Conservation (phyloP, 1,139 yeast species). For the Citeromyces hawaiiensis region DNA sequence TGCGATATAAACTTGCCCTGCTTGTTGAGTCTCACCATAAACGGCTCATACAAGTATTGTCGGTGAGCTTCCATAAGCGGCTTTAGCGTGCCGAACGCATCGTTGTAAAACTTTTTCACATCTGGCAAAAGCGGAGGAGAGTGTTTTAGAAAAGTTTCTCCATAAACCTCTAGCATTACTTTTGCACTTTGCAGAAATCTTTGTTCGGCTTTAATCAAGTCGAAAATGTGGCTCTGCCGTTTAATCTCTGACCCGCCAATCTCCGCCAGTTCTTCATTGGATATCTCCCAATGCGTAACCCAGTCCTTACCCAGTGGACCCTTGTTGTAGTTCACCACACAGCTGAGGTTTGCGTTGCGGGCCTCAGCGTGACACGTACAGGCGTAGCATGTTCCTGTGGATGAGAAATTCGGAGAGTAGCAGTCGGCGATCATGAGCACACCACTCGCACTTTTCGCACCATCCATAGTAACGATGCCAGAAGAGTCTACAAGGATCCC, state of each 20-base stretch:
- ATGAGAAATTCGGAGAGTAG: background rate
- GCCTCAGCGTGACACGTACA: background rate
- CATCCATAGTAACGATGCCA: no score
- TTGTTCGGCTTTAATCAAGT: background rate
- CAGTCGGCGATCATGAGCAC: background rate
- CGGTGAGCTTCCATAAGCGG: background rate
- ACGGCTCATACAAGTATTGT: background rate
- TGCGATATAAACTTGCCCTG: slow-evolving; percentile 1
- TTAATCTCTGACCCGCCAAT: background rate
- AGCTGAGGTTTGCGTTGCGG: background rate
- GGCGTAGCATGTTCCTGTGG: background rate
- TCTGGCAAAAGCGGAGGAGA: background rate
- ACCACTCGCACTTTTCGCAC: no score
- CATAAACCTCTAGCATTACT: background rate
- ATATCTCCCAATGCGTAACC: background rate
- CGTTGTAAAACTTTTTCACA: background rate
- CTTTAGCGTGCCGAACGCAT: background rate
- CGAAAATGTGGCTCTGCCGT: background rate
- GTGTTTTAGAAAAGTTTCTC: background rate
- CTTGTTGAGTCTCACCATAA: background rate
- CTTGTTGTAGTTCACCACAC: background rate
- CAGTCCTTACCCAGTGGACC: background rate
- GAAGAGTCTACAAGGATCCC: no score
- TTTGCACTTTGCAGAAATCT: background rate
- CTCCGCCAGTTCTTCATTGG: background rate